Evolutionary conservation across 257 asterid species (phyloP), one percentile per base, ranked within the genome.

Genomic region (Rubia yunnanensis): DNA sequence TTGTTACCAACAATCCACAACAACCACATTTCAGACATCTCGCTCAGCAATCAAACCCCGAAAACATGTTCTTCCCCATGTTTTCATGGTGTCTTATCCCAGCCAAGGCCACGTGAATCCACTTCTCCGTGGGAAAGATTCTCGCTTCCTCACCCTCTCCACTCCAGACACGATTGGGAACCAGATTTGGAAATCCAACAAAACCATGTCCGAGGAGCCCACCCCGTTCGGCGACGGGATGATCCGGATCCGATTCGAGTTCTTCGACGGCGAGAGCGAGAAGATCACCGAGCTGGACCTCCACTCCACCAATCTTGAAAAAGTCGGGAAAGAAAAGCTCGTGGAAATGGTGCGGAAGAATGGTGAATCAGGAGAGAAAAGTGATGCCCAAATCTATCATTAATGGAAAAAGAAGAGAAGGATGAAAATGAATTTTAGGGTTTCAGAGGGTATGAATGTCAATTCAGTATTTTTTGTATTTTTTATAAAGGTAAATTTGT

Each of bases 91-190:
- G 0, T 85, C 86, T 2, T 88, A 82, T 38, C 92, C 95, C 0
- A 88, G 86, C 1, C 95, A 88, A 69, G 96, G 97, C 15, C 95
- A 90, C 64, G 79, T 88, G 0, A 90, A 85, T 63, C 96, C 97
- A 0, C 79, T 90, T 5, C 92, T 90, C 63, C 78, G 96, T 90
- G 0, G 92, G 76, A 68, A 87, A 81, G 58, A 76, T 76, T 7
- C 88, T 90, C 38, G 96, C 96, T 9, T 44, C 76, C 44, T 86
- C 59, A 84, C 96, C 15, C 67, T 87, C 44, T 77, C 87, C 6
- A 82, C 97, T 0, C 83, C 95, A 0, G 95, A 87, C 48, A 24
- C 63, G 66, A 72, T 78, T 27, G 95, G 95, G 14, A 14, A 20
- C 10, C 46, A 69, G 49, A 85, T 90, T 67, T 79, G 77, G 28